phyloP scores from a whole-genome alignment of 1,284 basidiomycete genomes.

The Ganoderma boninense region DNA sequence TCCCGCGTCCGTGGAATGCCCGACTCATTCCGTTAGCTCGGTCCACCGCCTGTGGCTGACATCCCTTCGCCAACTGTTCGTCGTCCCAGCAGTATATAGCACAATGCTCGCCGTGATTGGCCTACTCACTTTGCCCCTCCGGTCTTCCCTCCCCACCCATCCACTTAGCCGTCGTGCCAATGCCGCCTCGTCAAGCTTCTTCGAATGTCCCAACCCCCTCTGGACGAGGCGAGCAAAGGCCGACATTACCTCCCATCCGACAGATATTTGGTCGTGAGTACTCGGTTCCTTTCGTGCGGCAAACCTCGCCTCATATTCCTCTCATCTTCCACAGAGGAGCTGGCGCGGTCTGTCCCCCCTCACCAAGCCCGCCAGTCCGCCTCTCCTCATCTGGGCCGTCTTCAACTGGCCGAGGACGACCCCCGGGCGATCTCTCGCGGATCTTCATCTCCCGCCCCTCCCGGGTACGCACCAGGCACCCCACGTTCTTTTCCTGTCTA shows the following conservation, averaged over 20 bases:
- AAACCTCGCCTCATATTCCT: background rate
- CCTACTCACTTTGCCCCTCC: conserved; percentile 19
- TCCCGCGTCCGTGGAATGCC: conserved; percentile 24
- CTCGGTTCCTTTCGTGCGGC: no score
- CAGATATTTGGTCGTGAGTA: conserved; percentile 72
- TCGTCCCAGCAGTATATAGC: conserved; percentile 28
- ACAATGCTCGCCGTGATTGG: conserved; percentile 17
- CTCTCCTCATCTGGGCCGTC: conserved; percentile 39
- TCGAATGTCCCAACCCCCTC: conserved; percentile 38
- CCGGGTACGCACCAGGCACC: conserved; percentile 22
- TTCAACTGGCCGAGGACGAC: conserved; percentile 37
- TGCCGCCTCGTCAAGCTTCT: conserved; percentile 48
- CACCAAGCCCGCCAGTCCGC: conserved; percentile 33
- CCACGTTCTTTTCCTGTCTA: conserved; percentile 33
- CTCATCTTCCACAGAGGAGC: conserved; percentile 28
- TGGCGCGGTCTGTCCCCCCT: conserved; percentile 36
- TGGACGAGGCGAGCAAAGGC: conserved; percentile 54
- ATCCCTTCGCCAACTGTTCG: conserved; percentile 22
- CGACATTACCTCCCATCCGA: conserved; percentile 79
- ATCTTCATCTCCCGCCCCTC: conserved; percentile 26
- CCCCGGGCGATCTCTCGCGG: conserved; percentile 30
- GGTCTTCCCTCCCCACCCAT: conserved; percentile 23
- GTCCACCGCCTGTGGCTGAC: conserved; percentile 22
- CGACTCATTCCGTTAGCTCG: conserved; percentile 19
- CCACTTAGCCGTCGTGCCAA: conserved; percentile 34